Evolutionary conservation across 306 rosid species (phyloP).

Genomic region (Pyrus betulifolia): DNA sequence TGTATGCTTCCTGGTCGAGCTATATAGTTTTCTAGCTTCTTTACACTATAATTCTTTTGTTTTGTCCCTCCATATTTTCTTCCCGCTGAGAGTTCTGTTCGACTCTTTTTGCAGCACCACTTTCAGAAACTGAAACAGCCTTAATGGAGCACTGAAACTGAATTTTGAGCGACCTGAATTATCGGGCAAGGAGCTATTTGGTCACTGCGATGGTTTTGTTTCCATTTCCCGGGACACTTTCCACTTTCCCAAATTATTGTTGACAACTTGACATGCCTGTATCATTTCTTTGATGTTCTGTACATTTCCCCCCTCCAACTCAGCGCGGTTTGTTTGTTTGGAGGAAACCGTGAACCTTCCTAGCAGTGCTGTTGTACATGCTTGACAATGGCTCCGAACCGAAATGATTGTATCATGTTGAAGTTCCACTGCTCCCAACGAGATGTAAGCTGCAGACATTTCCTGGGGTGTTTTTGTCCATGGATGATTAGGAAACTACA

Average conservation of each 20-base stretch:
- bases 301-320: conserved; percentile 14
- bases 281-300: conserved; percentile 24
- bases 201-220: conserved; percentile 25
- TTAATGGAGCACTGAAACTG: conserved; percentile 76
- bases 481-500: conserved; percentile 5
- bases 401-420: conserved; percentile 9
- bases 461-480: conserved; percentile 10
- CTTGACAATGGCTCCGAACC: conserved; percentile 20
- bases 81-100: conserved; percentile 10
- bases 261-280: conserved; percentile 40
- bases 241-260: conserved; percentile 21
- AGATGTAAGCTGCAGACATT: conserved; percentile 9
- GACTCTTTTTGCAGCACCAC: conserved; percentile 67
- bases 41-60: not conserved
- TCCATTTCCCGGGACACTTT: conserved; percentile 27
- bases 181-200: conserved; percentile 5
- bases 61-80: not conserved
- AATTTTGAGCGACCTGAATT: conserved; percentile 16
- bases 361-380: conserved; percentile 18
- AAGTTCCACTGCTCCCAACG: conserved; percentile 17
- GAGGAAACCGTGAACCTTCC: conserved; percentile 23
- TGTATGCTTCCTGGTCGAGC: too few species aligned
- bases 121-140: conserved; percentile 91
- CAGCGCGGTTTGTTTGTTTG: conserved; percentile 1
- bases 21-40: not conserved